Percentiles rank a stretch among this genome's conserved stretches.
Conservation (phyloP, 2,329 filamentous ascomycete genomes). For the Trichoderma guizhouense region DNA sequence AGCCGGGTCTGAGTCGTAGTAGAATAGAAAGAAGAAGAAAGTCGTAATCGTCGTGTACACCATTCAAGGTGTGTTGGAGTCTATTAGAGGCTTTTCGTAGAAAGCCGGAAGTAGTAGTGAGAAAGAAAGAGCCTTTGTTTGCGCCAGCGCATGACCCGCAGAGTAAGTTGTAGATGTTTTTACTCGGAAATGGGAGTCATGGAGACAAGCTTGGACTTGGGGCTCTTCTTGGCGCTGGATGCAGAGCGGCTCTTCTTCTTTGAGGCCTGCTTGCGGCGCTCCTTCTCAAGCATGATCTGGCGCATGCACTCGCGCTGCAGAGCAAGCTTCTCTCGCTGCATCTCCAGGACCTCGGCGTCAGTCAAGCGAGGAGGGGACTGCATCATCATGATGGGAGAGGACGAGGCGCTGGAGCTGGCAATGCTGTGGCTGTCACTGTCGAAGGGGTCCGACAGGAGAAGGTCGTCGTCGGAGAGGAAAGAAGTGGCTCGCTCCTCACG, state of each 20-base stretch:
- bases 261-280: conserved; percentile 45
- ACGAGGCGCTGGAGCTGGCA: conserved; percentile 43
- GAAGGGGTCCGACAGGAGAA: conserved; percentile 51
- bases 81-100: conserved; percentile 7
- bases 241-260: conserved; percentile 36
- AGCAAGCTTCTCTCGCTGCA: conserved; percentile 49
- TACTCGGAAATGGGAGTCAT: conserved; percentile 56
- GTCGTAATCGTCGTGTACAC: conserved; percentile 7
- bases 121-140: not conserved
- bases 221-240: conserved; percentile 47
- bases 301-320: conserved; percentile 52
- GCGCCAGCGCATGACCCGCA: conserved; percentile 11
- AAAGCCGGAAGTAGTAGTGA: not conserved
- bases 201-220: conserved; percentile 45
- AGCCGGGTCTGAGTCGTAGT: not conserved
- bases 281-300: conserved; percentile 52
- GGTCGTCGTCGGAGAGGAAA: conserved; percentile 62
- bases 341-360: conserved; percentile 48
- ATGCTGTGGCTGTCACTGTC: conserved; percentile 50
- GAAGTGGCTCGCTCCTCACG: conserved; percentile 47
- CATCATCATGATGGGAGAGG: conserved; percentile 31
- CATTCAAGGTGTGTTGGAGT: not conserved
- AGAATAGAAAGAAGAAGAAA: not conserved
- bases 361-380: conserved; percentile 37
- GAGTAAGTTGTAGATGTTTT: not conserved